phyloP scores from a whole-genome alignment of 2,329 filamentous ascomycete species.

The Pseudogymnoascus sp. region DNA sequence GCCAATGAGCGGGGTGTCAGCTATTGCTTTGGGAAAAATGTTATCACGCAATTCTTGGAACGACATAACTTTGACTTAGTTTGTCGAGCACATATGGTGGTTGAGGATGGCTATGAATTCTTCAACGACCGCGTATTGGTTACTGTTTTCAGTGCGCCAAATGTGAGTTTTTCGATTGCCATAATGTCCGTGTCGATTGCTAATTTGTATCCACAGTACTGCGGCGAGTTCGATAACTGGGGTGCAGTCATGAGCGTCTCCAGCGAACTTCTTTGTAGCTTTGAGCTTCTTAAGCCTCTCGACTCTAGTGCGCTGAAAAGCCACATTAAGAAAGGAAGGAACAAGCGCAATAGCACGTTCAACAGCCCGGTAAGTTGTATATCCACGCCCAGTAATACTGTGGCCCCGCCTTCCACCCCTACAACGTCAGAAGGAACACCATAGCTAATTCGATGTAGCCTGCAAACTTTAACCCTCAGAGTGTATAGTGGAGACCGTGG shows the following conservation, averaged over 20 bases:
- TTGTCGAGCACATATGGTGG: slow-evolving; percentile 97
- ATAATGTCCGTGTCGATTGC: not conserved
- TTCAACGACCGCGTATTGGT: slow-evolving; percentile 93
- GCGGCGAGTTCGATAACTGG: slow-evolving; percentile 98
- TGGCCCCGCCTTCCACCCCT: not conserved
- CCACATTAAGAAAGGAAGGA: slow-evolving; percentile 96
- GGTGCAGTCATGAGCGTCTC: slow-evolving; percentile 98
- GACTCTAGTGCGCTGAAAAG: slow-evolving; percentile 95
- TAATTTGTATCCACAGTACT: slow-evolving; percentile 56
- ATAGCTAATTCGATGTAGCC: slow-evolving; percentile 10
- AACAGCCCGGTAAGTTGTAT: slow-evolving; percentile 60
- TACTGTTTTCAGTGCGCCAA: slow-evolving; percentile 95
- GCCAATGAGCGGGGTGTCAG: slow-evolving; percentile 94
- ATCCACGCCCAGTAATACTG: not conserved
- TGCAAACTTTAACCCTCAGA: slow-evolving; percentile 14
- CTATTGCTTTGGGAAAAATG: slow-evolving; percentile 97
- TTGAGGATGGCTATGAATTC: slow-evolving; percentile 98
- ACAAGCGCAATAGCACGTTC: slow-evolving; percentile 88
- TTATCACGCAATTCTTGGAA: slow-evolving; percentile 92
- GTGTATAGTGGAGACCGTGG: slow-evolving; percentile 4
- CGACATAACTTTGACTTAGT: slow-evolving; percentile 96
- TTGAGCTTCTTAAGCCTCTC: slow-evolving; percentile 90
- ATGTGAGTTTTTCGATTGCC: slow-evolving; percentile 56
- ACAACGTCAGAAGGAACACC: not conserved
- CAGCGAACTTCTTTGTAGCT: slow-evolving; percentile 86